These are phyloP conservation scores for Sporothrix variecibatus DNA, from an alignment of 2,329 filamentous ascomycete species.

Conservation along the genomic window DNA sequence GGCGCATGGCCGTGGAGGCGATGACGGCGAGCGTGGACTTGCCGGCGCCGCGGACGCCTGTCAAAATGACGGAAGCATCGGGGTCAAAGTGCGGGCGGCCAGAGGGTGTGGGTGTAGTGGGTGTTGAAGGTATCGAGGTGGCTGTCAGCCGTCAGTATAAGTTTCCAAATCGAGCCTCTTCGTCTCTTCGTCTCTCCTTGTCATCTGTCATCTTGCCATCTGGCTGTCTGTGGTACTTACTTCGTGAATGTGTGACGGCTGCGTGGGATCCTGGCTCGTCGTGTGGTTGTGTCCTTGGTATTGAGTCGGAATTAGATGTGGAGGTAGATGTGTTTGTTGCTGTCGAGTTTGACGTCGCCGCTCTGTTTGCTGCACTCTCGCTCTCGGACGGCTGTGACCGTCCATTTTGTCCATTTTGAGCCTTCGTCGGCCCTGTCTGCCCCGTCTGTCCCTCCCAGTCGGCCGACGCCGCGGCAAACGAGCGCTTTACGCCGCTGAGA, in stretches of 20 bases:
- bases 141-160: neutral
- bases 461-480: slow-evolving; percentile 17
- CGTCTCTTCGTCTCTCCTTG: neutral
- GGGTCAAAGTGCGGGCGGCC: slow-evolving; percentile 47
- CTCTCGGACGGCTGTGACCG: neutral
- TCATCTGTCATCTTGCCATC: too few species aligned
- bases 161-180: neutral
- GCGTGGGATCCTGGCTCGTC: neutral
- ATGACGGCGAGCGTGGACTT: slow-evolving; percentile 73
- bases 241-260: neutral
- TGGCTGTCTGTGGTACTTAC: neutral
- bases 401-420: neutral
- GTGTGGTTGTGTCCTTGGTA: neutral
- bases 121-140: neutral
- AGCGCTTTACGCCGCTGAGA: slow-evolving; percentile 15
- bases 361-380: neutral
- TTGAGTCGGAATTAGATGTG: neutral
- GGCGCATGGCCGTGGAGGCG: slow-evolving; percentile 65
- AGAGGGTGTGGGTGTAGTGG: neutral
- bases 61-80: slow-evolving; percentile 67
- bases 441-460: slow-evolving; percentile 16
- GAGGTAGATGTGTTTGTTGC: neutral
- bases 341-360: neutral
- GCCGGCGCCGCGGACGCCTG: slow-evolving; percentile 71
- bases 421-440: neutral